Base-by-base conservation (phyloP, 2,329 filamentous ascomycete genomes). In the Xylaria sp. region DNA sequence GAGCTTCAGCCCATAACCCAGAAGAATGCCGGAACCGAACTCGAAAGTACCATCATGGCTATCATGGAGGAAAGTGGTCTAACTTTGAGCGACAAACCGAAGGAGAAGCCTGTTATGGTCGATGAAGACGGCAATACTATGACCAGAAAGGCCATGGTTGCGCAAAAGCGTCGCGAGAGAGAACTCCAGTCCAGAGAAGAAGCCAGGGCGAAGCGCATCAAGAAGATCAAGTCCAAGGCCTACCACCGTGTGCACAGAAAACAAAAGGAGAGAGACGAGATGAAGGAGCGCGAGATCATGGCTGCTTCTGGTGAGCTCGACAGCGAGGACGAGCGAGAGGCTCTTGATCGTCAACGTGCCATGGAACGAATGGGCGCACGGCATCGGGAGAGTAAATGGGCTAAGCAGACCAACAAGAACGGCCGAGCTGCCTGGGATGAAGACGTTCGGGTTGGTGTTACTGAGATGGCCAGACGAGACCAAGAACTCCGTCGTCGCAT, bases 171-270 rank as follows among this genome's bases (percentile, higher is more conserved):
- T 10, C 87, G 86, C 72, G 86, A 90, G 64, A 83, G 94, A 66
- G 93, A 97, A 69, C 77, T 96, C 6, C 82, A 93, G 65, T 96
- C 95, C 68, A 84, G 92, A 9, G 93, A 97, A 75, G 89, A 95
- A 70, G 87, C 92, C 49, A 88, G 92, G 59, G 85, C 92, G 6
- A 95, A 92, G 76, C 88, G 94, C 23, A 91, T 99, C 76, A 96
- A 97, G 78, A 97, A 97, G 79, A 99, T 99, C 78, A 99, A 99
- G 81, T 95, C 90, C 72, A 99, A 97, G 74, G 85, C 92, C 0
- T 99, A 96, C 72, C 90, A 93, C 58, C 88, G 92, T 50, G 88
- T 97, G 11, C 93, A 97, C 75, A 86, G 93, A 44, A 96, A 89
- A 71, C 90, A 86, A 73, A 69, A 79, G 67, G 75, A 81, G 65